phyloP scores from a whole-genome alignment of 805 yeast genomes.

The Starmerella cellae region DNA sequence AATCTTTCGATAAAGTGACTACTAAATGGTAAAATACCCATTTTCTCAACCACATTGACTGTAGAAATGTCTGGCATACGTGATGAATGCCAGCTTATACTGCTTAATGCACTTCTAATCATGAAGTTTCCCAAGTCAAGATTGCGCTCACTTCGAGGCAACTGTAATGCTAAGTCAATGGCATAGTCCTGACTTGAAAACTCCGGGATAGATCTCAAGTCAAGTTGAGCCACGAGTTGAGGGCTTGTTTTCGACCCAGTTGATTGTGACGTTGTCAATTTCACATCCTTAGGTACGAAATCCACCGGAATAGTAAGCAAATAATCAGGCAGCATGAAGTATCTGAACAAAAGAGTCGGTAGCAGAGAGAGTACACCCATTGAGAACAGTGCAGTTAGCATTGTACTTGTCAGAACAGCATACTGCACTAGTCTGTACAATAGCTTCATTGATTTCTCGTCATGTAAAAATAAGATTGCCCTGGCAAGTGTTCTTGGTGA shows the following conservation, averaged over 20 bases:
- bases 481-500: no score
- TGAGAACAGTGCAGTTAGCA: background rate
- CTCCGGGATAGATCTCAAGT: background rate
- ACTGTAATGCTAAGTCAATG: constrained; percentile 21
- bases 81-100: constrained; percentile 2
- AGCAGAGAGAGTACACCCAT: constrained; percentile 4
- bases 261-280: background rate
- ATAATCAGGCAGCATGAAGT: constrained; percentile 8
- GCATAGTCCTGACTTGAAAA: constrained; percentile 20
- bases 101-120: constrained; percentile 20
- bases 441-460: background rate
- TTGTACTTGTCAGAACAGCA: background rate
- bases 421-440: background rate
- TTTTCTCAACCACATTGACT: constrained; percentile 11
- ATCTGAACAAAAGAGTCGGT: constrained; percentile 5
- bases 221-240: constrained; percentile 8
- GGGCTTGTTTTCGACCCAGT: background rate
- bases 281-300: constrained; percentile 10
- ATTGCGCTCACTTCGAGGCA: constrained; percentile 26
- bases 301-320: constrained; percentile 6
- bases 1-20: constrained; percentile 22
- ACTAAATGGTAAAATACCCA: constrained; percentile 26
- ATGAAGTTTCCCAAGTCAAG: constrained; percentile 26
- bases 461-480: no score
- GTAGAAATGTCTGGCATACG: background rate